Conservation (phyloP, 768 basidiomycete genomes). For the Russula foetens region DNA sequence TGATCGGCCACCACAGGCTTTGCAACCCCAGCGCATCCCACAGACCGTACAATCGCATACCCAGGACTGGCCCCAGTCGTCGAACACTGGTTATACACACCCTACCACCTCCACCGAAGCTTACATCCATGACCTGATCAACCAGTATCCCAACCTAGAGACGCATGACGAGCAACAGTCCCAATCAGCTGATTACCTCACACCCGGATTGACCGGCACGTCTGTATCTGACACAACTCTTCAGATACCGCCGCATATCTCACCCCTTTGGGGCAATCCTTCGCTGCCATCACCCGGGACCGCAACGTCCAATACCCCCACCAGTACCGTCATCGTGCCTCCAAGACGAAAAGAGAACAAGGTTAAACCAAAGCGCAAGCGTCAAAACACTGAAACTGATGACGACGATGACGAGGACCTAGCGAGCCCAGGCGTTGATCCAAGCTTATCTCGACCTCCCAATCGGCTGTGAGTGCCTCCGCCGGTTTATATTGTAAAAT, state of each 20-base stretch:
- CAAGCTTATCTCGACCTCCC: neutral
- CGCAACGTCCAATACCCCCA: neutral
- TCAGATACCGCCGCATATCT: neutral
- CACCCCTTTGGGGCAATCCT: constrained; percentile 3
- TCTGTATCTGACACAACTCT: constrained; percentile 1
- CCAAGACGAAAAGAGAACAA: neutral
- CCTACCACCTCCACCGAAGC: neutral
- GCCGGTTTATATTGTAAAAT: neutral
- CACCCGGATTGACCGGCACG: neutral
- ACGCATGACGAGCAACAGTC: neutral
- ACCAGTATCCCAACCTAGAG: neutral
- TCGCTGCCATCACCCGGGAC: constrained; percentile 1
- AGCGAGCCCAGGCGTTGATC: neutral
- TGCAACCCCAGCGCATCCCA: neutral
- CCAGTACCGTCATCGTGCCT: neutral
- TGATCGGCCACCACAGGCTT: neutral
- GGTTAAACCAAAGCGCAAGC: neutral
- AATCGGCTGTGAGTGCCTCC: constrained; percentile 12
- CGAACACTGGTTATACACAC: neutral
- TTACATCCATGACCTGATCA: neutral
- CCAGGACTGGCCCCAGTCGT: neutral
- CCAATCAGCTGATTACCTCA: neutral
- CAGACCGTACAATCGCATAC: neutral
- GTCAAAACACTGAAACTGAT: constrained; percentile 5
- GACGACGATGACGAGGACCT: constrained; percentile 5